Evolutionary conservation across 768 basidiomycete genomes (phyloP).

Genomic region (Leccinum aurantiacum): DNA sequence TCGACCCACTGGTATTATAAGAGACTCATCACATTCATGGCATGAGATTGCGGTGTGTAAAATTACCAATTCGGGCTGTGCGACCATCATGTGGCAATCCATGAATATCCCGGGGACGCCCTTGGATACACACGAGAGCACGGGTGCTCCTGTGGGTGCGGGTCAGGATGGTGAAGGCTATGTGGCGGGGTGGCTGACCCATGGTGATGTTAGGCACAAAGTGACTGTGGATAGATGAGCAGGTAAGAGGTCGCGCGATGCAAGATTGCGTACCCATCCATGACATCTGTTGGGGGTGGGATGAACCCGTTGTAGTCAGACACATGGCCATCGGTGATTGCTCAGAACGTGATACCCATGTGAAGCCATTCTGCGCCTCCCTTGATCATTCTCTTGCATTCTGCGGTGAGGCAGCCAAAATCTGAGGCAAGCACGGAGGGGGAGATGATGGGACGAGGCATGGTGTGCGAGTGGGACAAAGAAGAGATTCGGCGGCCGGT

Average conservation of each 20-base stretch:
- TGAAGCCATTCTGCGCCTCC: constrained; percentile 97
- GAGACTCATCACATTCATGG: neutral
- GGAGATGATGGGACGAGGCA: constrained; percentile 91
- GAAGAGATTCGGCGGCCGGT: constrained; percentile 7
- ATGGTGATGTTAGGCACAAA: constrained; percentile 99
- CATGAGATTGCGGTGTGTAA: neutral
- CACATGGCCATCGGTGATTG: constrained; percentile 10
- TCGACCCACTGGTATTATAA: constrained; percentile 81
- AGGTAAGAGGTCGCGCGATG: neutral
- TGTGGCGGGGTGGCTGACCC: constrained; percentile 50
- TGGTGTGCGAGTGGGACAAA: constrained; percentile 31
- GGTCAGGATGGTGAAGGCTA: constrained; percentile 13
- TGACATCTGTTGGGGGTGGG: constrained; percentile 68
- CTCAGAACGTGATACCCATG: constrained; percentile 62
- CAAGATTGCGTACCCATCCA: constrained; percentile 77
- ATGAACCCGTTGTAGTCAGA: constrained; percentile 6
- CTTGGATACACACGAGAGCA: constrained; percentile 82
- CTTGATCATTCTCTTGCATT: constrained; percentile 96
- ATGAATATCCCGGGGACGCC: constrained; percentile 94
- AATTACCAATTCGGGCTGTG: constrained; percentile 84
- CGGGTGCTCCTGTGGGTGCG: constrained; percentile 66
- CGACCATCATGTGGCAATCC: constrained; percentile 99
- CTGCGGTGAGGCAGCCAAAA: constrained; percentile 91
- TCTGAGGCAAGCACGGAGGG: constrained; percentile 97
- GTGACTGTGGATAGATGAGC: constrained; percentile 55